Conservation (phyloP, 805 yeast species). For the Schwanniomyces polymorphus region DNA sequence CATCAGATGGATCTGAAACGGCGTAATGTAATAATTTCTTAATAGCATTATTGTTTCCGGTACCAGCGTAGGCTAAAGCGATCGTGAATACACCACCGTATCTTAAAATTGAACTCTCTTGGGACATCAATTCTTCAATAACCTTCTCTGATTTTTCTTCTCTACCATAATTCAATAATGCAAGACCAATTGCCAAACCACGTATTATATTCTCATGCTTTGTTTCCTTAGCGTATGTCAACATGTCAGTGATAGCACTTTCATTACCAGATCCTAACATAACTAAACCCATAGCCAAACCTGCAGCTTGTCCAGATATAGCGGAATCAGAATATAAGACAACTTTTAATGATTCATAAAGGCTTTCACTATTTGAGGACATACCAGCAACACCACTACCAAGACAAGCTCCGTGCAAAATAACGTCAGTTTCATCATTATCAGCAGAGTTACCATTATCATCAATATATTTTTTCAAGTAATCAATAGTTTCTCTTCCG, state of each 20-base stretch:
- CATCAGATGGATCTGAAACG: slow-evolving; percentile 94
- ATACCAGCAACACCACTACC: slow-evolving; percentile 97
- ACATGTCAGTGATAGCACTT: slow-evolving; percentile 72
- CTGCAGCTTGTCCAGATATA: slow-evolving; percentile 94
- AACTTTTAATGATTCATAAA: slow-evolving; percentile 80
- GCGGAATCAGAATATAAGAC: slow-evolving; percentile 90
- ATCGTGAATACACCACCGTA: slow-evolving; percentile 95
- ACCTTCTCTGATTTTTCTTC: slow-evolving; percentile 76
- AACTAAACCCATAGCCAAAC: slow-evolving; percentile 91
- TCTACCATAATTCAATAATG: slow-evolving; percentile 80
- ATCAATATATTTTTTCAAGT: slow-evolving; percentile 69
- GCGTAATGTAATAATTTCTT: slow-evolving; percentile 86
- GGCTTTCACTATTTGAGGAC: slow-evolving; percentile 75
- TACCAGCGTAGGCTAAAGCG: slow-evolving; percentile 96
- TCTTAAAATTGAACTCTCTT: slow-evolving; percentile 81
- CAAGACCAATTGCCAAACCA: slow-evolving; percentile 88
- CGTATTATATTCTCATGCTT: slow-evolving; percentile 94
- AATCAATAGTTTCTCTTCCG: slow-evolving; percentile 82
- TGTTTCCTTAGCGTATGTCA: slow-evolving; percentile 89
- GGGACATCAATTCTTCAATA: slow-evolving; percentile 64
- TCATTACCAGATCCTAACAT: slow-evolving; percentile 89
- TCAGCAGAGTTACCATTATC: slow-evolving; percentile 67
- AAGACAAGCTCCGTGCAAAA: slow-evolving; percentile 92
- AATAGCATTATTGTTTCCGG: slow-evolving; percentile 87
- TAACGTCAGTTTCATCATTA: slow-evolving; percentile 71